Evolutionary conservation across 139 green algal species (phyloP).

Genomic region (Closterium sp.): DNA sequence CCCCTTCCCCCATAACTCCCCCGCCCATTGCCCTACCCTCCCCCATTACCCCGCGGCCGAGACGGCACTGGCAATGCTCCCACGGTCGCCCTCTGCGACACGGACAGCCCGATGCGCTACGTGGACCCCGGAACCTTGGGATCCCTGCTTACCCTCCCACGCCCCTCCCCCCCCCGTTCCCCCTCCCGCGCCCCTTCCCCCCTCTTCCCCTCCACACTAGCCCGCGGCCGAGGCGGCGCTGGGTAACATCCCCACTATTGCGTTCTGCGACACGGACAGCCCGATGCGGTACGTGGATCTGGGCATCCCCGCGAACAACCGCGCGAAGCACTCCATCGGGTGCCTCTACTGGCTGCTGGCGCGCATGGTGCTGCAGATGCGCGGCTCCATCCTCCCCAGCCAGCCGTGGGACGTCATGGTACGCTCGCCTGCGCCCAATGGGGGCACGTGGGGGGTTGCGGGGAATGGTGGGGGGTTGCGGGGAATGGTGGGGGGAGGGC

Average conservation of each 20-base stretch:
- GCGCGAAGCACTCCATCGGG: constrained; percentile 95
- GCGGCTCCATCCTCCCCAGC: constrained; percentile 73
- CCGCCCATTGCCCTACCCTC: too few relatives aligned
- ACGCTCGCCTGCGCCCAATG: too few relatives aligned
- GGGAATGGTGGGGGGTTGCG: not conserved
- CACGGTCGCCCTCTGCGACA: constrained; percentile 99
- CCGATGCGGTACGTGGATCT: constrained; percentile 90
- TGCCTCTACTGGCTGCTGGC: constrained; percentile 96
- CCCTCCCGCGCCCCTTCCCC: not conserved
- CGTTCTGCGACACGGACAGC: constrained; percentile 99
- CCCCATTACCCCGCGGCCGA: constrained; percentile 86
- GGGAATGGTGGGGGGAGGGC: not conserved
- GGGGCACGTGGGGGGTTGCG: too few relatives aligned
- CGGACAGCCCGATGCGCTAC: constrained; percentile 86
- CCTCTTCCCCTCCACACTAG: constrained; percentile 61
- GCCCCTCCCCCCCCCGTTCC: too few relatives aligned
- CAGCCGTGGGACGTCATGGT: constrained; percentile 63
- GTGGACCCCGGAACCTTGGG: constrained; percentile 96
- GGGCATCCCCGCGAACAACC: constrained; percentile 99
- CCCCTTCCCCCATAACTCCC: not conserved
- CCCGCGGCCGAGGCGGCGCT: constrained; percentile 95
- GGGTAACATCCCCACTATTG: constrained; percentile 99
- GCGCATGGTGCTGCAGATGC: constrained; percentile 97
- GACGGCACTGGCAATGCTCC: constrained; percentile 96
- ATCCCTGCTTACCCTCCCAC: constrained; percentile 89